Evolutionary conservation across 306 rosid genomes (phyloP).

Genomic region (Cucurbita pepo): DNA sequence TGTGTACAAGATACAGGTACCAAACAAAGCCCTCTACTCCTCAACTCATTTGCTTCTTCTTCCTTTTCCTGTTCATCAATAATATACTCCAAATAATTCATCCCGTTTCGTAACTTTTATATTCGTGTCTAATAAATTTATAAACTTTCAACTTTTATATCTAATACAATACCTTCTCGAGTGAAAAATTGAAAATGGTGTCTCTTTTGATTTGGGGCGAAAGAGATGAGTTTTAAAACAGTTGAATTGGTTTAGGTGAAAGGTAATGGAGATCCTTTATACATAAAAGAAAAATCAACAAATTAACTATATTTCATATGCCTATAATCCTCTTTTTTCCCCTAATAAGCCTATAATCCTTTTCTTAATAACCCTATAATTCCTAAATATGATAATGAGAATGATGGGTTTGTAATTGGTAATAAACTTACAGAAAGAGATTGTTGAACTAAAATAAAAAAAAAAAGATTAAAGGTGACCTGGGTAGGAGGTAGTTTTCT

Average conservation of each 20-base stretch:
- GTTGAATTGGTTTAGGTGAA: too few species aligned
- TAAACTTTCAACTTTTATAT: too few species aligned
- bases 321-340: too few species aligned
- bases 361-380: background rate
- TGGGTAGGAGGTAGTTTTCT: slow-evolving; percentile 19
- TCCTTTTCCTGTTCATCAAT: slow-evolving; percentile 13
- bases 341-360: too few species aligned
- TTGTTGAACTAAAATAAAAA: too few species aligned
- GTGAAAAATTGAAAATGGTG: background rate
- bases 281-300: too few species aligned
- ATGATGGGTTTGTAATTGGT: background rate
- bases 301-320: too few species aligned
- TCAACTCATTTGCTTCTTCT: slow-evolving; percentile 36
- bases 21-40: slow-evolving; percentile 71
- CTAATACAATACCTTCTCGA: too few species aligned
- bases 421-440: background rate
- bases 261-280: too few species aligned
- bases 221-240: too few species aligned
- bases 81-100: background rate
- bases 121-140: too few species aligned
- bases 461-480: background rate
- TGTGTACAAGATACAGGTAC: slow-evolving; percentile 68
- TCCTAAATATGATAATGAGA: background rate
- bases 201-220: background rate
- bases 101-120: too few species aligned